A percentile compares a stretch with the other conserved stretches of the same genome.
Conservation (phyloP, 2,329 filamentous ascomycete species). For the Cytospora chrysosperma region DNA sequence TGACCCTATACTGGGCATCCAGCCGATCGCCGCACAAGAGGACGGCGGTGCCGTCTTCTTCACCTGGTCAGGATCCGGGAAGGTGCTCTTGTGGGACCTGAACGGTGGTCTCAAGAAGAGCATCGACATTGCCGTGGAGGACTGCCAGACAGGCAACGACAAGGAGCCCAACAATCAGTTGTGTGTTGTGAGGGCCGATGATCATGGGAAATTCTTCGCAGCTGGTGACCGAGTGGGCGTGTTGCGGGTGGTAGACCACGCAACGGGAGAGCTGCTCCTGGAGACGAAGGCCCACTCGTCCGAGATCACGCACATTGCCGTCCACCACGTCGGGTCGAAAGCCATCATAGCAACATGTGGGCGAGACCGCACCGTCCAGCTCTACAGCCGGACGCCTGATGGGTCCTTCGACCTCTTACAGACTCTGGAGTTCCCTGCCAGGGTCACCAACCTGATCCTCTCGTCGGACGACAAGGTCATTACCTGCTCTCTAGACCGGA, state of each 20-base stretch:
- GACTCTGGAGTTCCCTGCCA: constrained; percentile 88
- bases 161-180: constrained; percentile 58
- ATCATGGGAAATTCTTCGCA: constrained; percentile 66
- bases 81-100: constrained; percentile 77
- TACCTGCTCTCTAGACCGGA: constrained; percentile 86
- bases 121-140: constrained; percentile 68
- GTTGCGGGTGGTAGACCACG: constrained; percentile 65
- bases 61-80: constrained; percentile 83
- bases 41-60: constrained; percentile 70
- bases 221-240: constrained; percentile 86
- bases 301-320: constrained; percentile 78
- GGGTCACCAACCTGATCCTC: constrained; percentile 72
- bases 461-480: constrained; percentile 75
- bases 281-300: constrained; percentile 83
- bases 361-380: constrained; percentile 86
- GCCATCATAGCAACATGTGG: constrained; percentile 79
- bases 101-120: constrained; percentile 67
- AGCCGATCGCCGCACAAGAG: constrained; percentile 61
- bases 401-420: constrained; percentile 76
- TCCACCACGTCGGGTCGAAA: constrained; percentile 61
- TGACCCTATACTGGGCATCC: constrained; percentile 71
- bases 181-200: constrained; percentile 58
- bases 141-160: constrained; percentile 49
- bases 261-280: constrained; percentile 60
- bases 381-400: constrained; percentile 65